Base-by-base conservation (phyloP, 73 alveolate species). In the Paraurostyla sp. region DNA sequence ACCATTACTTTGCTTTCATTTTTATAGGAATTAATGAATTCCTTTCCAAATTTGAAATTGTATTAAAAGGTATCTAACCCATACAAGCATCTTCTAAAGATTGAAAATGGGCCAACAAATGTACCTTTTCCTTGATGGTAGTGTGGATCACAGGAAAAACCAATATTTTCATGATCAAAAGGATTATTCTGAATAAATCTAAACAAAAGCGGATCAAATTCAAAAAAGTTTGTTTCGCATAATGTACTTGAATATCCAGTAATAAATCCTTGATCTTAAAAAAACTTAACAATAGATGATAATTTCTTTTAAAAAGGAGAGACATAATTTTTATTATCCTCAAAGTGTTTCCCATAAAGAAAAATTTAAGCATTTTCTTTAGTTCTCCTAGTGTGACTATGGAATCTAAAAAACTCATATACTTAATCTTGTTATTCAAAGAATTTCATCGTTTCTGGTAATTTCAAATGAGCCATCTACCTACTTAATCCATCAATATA, bases 121-220 rank as follows among this genome's bases (percentile, higher is more conserved):
- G 83, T 76, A 76, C 97, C 40, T 88, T 88, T 65, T 93, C 84
- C 57, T 69, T 33, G 91, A 71, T 93, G 81, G 0, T n/a, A n/a
- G n/a, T n/a, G n/a, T n/a, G 97, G 97, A 65, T 93, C 97, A 41
- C 97, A 91, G 83, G 92, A 80, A 91, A 91, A 81, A 23, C 94
- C 92, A 0, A 86, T 63, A 75, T 82, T 91, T 87, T 93, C 97
- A 62, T 93, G 97, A 41, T 93, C 97, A 68, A 80, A 83, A 78
- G 83, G 84, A 38, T 86, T 76, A 50, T 41, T 18, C 29, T 83
- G 65, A 57, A 83, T 60, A 51, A 69, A 73, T 0, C 88, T 68
- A 76, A 85, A 73, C 83, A 93, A 35, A 84, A 63, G 45, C 88
- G 88, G 57, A 85, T 71, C 80, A 87, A 83, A 73, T 63, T 42